Evolutionary conservation across 2,329 filamentous ascomycete species (phyloP).

Genomic region (Passalora sequoiae): DNA sequence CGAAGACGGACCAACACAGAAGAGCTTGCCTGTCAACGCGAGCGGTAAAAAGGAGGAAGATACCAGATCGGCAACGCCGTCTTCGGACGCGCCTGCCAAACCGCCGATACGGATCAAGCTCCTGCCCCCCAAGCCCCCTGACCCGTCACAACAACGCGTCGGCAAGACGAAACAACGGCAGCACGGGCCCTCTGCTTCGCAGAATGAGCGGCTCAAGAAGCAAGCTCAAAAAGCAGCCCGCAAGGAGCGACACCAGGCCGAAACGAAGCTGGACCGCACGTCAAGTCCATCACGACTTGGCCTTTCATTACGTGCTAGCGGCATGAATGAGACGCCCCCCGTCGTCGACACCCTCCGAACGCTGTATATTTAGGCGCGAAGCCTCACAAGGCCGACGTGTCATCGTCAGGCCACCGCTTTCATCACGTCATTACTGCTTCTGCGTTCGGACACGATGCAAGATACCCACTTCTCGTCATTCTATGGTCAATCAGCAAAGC

Average conservation of each 20-base stretch:
- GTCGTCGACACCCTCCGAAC: constrained; percentile 35
- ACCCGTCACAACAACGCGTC: constrained; percentile 12
- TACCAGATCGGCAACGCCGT: constrained; percentile 7
- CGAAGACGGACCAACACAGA: constrained; percentile 4
- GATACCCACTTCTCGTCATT: constrained; percentile 16
- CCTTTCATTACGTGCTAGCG: constrained; percentile 30
- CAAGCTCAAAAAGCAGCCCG: constrained; percentile 39
- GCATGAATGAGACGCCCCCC: constrained; percentile 33
- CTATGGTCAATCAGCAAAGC: constrained; percentile 12
- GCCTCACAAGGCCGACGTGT: neutral
- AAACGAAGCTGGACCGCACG: constrained; percentile 14
- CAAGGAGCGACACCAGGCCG: constrained; percentile 35
- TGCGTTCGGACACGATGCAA: constrained; percentile 6
- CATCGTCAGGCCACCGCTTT: constrained; percentile 2
- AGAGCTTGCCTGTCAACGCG: constrained; percentile 12
- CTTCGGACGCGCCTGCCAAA: constrained; percentile 13
- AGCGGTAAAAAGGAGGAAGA: constrained; percentile 11
- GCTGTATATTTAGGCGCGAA: constrained; percentile 38
- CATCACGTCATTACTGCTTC: neutral
- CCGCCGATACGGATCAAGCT: constrained; percentile 34
- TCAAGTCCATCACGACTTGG: constrained; percentile 25
- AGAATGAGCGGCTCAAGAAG: constrained; percentile 38
- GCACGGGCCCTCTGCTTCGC: constrained; percentile 29
- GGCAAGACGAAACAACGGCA: constrained; percentile 33
- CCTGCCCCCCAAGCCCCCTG: constrained; percentile 31